Conservation (phyloP, 805 yeast genomes). For the Lipomyces oligophaga region DNA sequence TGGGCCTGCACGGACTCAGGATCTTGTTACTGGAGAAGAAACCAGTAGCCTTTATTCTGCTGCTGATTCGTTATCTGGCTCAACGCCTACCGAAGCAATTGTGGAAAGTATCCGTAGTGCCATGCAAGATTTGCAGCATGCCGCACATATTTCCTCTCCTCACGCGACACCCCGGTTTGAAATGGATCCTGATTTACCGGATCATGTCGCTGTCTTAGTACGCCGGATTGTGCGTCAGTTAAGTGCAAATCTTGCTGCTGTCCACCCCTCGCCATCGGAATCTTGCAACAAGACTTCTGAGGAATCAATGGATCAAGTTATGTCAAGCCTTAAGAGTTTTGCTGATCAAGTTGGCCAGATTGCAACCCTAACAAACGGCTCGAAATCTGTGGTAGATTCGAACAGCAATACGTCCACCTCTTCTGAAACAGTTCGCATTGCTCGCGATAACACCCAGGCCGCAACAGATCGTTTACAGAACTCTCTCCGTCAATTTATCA, state of each 20-base stretch:
- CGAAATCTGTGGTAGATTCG: constrained; percentile 13
- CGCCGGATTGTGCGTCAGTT: constrained; percentile 15
- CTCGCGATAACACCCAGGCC: constrained; percentile 14
- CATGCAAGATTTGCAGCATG: constrained; percentile 15
- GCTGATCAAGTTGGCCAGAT: constrained; percentile 21
- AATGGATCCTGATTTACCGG: constrained; percentile 18
- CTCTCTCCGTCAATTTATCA: constrained; percentile 10
- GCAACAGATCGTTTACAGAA: constrained; percentile 17
- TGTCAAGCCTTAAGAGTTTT: constrained; percentile 16
- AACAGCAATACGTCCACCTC: constrained; percentile 15
- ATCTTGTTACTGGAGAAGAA: too few species aligned
- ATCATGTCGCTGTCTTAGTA: constrained; percentile 18
- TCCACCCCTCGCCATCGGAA: constrained; percentile 4
- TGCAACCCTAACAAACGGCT: constrained; percentile 13
- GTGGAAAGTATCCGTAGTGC: constrained; percentile 15
- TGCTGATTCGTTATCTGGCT: background rate
- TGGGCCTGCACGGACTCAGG: too few species aligned
- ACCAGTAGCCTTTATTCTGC: too few species aligned
- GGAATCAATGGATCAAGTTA: constrained; percentile 13
- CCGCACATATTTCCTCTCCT: constrained; percentile 1
- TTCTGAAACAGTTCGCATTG: constrained; percentile 17
- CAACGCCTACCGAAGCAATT: constrained; percentile 11
- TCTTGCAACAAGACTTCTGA: constrained; percentile 5
- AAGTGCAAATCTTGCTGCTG: constrained; percentile 1
- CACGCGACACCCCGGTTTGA: background rate